Conservation (phyloP, 176 grass and related monocot species). For the Canna indica region DNA sequence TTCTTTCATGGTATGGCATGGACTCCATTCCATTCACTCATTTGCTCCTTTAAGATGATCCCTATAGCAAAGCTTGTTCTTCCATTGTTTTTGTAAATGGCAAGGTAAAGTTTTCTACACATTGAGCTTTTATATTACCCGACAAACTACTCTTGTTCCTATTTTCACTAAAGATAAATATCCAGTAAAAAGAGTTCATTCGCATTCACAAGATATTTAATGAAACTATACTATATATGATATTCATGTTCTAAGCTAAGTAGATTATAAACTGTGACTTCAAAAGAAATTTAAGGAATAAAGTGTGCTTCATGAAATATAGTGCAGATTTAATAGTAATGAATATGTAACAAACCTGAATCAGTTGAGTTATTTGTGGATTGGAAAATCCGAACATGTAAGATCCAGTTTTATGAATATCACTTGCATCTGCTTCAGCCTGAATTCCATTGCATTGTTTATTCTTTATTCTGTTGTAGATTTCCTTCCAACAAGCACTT, state of each 20-base stretch:
- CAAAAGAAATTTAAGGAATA: not conserved
- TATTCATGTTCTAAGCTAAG: not conserved
- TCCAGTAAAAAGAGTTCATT: not conserved
- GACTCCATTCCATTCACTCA: not conserved
- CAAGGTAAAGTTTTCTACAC: too few species aligned
- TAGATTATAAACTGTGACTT: not conserved
- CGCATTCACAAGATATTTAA: not conserved
- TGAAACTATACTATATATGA: not conserved
- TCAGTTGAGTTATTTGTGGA: constrained; percentile 82
- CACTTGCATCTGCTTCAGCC: constrained; percentile 43
- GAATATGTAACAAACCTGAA: constrained; percentile 51
- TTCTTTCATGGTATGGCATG: not conserved
- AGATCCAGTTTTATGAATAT: constrained; percentile 69
- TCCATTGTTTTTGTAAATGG: too few species aligned
- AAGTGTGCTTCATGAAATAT: not conserved
- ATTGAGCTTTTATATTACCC: too few species aligned
- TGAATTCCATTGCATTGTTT: constrained; percentile 38
- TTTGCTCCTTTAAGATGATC: not conserved
- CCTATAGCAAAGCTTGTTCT: too few species aligned
- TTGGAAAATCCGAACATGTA: constrained; percentile 99
- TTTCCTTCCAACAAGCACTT: constrained; percentile 91
- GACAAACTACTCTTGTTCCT: too few species aligned
- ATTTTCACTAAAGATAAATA: not conserved
- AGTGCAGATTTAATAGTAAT: not conserved
- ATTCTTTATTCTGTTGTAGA: constrained; percentile 69